phyloP scores from a whole-genome alignment of 208 protist genomes.

The Vickermania spadyakhi region DNA sequence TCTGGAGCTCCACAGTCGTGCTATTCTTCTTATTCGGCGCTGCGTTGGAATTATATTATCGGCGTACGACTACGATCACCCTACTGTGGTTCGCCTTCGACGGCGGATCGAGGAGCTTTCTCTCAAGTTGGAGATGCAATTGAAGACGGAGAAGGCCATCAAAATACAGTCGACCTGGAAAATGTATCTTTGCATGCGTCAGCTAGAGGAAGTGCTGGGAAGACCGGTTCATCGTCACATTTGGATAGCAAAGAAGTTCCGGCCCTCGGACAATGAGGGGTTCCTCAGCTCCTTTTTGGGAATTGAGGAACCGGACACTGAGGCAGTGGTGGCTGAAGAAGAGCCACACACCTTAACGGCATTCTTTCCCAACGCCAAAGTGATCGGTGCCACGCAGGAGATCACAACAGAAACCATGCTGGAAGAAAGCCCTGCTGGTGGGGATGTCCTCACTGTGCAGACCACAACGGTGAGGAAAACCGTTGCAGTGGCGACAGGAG shows the following conservation, averaged over 20 bases:
- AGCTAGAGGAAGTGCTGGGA: conserved; percentile 45
- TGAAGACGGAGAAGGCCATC: conserved; percentile 40
- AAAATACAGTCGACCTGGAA: conserved; percentile 80
- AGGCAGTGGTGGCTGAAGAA: not conserved
- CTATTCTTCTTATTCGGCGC: conserved; percentile 66
- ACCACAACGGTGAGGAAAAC: conserved; percentile 33
- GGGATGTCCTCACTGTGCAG: conserved; percentile 21
- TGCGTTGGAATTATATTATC: conserved; percentile 77
- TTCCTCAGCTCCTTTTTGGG: not conserved
- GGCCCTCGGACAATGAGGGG: not conserved
- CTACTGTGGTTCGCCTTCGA: conserved; percentile 66
- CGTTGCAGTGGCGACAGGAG: conserved; percentile 21
- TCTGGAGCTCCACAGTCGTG: conserved; percentile 59
- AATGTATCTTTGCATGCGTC: conserved; percentile 65
- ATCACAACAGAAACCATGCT: conserved; percentile 61
- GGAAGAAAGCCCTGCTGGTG: conserved; percentile 29
- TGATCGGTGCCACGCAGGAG: conserved; percentile 50
- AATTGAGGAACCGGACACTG: not conserved
- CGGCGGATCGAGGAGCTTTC: conserved; percentile 42
- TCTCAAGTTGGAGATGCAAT: conserved; percentile 25
- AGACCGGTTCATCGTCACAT: conserved; percentile 56
- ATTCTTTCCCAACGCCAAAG: conserved; percentile 32
- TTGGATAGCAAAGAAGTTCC: conserved; percentile 8
- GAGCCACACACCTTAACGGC: conserved; percentile 20
- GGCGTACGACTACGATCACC: conserved; percentile 83